Conservation (phyloP, 1,284 basidiomycete species). For the Sporisorium scitamineum region DNA sequence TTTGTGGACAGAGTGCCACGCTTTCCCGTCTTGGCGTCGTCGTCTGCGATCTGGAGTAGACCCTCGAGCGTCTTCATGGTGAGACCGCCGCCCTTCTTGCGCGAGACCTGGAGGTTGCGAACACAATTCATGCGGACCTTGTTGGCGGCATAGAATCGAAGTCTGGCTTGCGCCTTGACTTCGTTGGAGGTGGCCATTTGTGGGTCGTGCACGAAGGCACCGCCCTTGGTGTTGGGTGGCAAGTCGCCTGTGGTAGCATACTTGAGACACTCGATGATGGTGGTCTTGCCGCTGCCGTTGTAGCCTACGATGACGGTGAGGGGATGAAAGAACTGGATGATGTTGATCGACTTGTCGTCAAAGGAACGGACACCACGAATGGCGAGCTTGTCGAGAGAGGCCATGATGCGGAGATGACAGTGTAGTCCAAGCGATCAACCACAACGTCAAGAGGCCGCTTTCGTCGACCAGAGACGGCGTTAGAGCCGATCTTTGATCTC, state of each 20-base stretch:
- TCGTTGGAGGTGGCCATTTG: conserved; percentile 97
- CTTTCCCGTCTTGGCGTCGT: conserved; percentile 74
- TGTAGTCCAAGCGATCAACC: not conserved
- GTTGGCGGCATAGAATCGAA: conserved; percentile 91
- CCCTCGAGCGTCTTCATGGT: conserved; percentile 99
- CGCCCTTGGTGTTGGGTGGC: conserved; percentile 96
- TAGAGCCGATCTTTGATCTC: too few relatives aligned
- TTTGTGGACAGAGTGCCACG: conserved; percentile 63
- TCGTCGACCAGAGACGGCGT: not conserved
- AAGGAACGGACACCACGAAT: conserved; percentile 70
- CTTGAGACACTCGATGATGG: conserved; percentile 98
- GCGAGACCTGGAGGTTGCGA: conserved; percentile 90
- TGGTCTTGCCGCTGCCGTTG: conserved; percentile 99
- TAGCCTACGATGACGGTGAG: conserved; percentile 99
- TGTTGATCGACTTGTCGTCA: conserved; percentile 86
- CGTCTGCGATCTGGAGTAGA: conserved; percentile 81
- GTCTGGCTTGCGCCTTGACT: conserved; percentile 96
- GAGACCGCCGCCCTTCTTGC: conserved; percentile 78
- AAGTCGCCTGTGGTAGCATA: conserved; percentile 98
- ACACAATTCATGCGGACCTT: conserved; percentile 82
- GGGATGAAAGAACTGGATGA: conserved; percentile 97
- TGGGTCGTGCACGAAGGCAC: conserved; percentile 97
- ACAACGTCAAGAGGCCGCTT: not conserved
- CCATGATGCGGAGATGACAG: conserved; percentile 42
- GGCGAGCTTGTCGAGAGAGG: conserved; percentile 68